phyloP scores from a whole-genome alignment of 2,329 filamentous ascomycete genomes.

The Epichloe bromicola region DNA sequence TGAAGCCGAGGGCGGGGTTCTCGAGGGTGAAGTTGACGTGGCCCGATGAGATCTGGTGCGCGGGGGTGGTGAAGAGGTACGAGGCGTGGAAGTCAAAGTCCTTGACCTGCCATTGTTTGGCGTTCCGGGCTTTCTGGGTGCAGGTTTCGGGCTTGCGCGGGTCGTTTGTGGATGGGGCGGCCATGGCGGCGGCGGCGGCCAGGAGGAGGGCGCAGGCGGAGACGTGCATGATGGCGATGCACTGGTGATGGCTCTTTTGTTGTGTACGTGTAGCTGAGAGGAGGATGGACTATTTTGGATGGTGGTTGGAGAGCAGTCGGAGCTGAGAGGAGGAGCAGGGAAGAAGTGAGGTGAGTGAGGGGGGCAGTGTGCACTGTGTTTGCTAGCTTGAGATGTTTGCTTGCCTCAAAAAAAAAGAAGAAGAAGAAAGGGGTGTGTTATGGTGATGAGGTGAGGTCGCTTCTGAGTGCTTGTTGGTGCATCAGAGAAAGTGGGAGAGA shows the following conservation, averaged over 20 bases:
- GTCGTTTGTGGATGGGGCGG: slow-evolving; percentile 9
- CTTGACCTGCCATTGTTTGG: slow-evolving; percentile 25
- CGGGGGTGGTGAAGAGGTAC: slow-evolving; percentile 35
- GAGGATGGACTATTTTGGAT: neutral
- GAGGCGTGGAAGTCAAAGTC: slow-evolving; percentile 36
- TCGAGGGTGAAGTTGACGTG: slow-evolving; percentile 35
- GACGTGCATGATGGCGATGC: slow-evolving; percentile 7
- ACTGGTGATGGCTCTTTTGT: neutral
- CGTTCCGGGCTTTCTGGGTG: slow-evolving; percentile 9
- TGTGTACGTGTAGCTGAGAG: neutral
- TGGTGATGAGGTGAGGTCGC: neutral
- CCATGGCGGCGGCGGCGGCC: slow-evolving; percentile 12
- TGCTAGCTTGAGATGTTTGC: neutral
- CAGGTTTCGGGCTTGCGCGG: slow-evolving; percentile 8
- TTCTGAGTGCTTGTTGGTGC: neutral
- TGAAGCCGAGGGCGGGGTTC: slow-evolving; percentile 29
- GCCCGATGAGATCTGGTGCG: slow-evolving; percentile 37
- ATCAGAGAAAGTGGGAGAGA: no score
- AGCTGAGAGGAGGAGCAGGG: no score
- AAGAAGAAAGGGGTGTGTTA: neutral
- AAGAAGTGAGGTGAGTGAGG: no score
- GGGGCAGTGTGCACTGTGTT: neutral
- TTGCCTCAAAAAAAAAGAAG: neutral
- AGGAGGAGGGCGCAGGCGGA: slow-evolving; percentile 12
- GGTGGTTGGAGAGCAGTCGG: no score